A percentile compares a stretch with the other conserved stretches of the same genome.
phyloP scores from a whole-genome alignment of 2,329 filamentous ascomycete genomes.

The Hypoxylon sp. region DNA sequence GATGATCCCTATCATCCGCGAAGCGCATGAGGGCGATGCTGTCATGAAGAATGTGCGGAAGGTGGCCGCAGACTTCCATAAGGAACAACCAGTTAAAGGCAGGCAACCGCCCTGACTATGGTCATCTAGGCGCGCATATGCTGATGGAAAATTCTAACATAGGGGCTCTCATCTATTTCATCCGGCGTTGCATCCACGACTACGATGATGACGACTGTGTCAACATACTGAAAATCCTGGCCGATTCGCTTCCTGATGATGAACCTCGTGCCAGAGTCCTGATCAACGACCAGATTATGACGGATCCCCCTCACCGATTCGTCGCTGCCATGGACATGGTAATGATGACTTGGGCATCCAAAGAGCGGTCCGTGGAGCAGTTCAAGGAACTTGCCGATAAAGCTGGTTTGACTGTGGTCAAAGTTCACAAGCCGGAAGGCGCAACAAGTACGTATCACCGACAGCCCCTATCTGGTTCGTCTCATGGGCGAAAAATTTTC shows the following conservation, averaged over 20 bases:
- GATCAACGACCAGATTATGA: conserved; percentile 43
- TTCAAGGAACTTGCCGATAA: conserved; percentile 23
- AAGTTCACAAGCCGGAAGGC: conserved; percentile 32
- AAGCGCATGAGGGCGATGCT: conserved; percentile 33
- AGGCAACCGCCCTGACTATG: neutral
- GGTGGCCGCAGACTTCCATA: conserved; percentile 51
- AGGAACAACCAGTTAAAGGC: conserved; percentile 52
- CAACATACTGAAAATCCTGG: conserved; percentile 40
- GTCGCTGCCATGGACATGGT: conserved; percentile 35
- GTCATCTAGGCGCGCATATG: conserved; percentile 2
- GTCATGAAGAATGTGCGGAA: conserved; percentile 47
- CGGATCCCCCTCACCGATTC: conserved; percentile 30
- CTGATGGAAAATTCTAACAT: neutral
- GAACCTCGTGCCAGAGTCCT: conserved; percentile 36
- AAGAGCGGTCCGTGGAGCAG: conserved; percentile 35
- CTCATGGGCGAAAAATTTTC: neutral
- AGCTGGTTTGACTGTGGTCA: conserved; percentile 34
- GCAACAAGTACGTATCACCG: conserved; percentile 11
- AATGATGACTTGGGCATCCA: conserved; percentile 37
- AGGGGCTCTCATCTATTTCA: conserved; percentile 54
- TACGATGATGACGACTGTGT: conserved; percentile 51
- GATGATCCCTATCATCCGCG: conserved; percentile 45
- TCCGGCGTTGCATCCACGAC: conserved; percentile 55
- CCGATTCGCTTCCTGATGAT: conserved; percentile 35
- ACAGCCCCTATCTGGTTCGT: neutral